These are phyloP conservation scores for Botrytis pseudocinerea DNA, from an alignment of 2,329 filamentous ascomycete species.

Conservation along the genomic window DNA sequence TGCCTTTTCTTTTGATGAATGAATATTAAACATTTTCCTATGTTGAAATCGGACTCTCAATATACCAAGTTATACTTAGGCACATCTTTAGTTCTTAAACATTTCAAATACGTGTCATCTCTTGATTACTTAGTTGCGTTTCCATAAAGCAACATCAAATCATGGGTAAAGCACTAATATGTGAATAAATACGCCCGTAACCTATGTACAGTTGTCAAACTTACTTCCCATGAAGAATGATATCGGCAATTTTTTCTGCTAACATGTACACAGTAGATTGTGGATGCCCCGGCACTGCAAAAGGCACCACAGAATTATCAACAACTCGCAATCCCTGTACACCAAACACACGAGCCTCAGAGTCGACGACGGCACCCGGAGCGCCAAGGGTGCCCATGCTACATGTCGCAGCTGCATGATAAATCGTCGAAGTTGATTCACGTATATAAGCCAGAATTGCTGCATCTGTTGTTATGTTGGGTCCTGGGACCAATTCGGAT, in stretches of 20 bases:
- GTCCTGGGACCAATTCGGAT: not conserved
- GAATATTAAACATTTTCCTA: no score
- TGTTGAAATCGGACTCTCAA: no score
- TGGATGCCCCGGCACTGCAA: constrained; percentile 1
- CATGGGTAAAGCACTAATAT: no score
- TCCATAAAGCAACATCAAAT: no score
- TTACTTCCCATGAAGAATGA: no score
- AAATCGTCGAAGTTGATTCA: constrained; percentile 41
- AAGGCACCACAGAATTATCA: not conserved
- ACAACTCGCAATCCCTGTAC: constrained; percentile 10
- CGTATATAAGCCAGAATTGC: constrained; percentile 28
- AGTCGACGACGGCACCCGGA: constrained; percentile 37
- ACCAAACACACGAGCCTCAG: constrained; percentile 28
- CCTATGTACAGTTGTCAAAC: no score
- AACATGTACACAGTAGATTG: constrained; percentile 10
- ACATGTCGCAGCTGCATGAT: constrained; percentile 56
- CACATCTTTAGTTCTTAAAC: no score
- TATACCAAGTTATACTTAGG: no score
- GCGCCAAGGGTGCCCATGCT: constrained; percentile 52
- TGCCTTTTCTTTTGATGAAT: no score
- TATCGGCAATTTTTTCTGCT: constrained; percentile 13
- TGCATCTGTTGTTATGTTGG: constrained; percentile 22
- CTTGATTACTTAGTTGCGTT: no score
- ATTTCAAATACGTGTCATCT: no score
- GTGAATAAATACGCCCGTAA: no score